phyloP scores from a whole-genome alignment of 805 yeast species.

The Metschnikowia chrysomelidarum region DNA sequence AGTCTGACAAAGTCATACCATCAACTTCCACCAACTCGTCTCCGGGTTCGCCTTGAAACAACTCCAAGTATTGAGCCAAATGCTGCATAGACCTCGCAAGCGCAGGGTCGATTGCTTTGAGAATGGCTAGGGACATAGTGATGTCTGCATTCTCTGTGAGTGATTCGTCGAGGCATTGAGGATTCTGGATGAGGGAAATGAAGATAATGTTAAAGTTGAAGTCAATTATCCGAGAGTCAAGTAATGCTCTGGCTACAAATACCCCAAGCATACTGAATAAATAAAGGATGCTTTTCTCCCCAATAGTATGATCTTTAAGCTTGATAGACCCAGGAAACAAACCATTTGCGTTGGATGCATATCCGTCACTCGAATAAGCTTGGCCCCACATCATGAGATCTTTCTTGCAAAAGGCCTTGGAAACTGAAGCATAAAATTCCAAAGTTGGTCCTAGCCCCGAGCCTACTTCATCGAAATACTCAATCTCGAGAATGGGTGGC shows the following conservation, averaged over 20 bases:
- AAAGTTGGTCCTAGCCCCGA: constrained; percentile 95
- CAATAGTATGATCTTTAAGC: constrained; percentile 28
- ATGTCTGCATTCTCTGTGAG: constrained; percentile 2
- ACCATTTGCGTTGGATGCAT: constrained; percentile 47
- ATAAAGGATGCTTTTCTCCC: constrained; percentile 39
- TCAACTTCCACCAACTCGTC: constrained; percentile 24
- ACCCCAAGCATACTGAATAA: constrained; percentile 71
- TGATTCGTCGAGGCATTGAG: constrained; percentile 2
- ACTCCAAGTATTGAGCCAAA: constrained; percentile 43
- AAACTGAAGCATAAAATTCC: constrained; percentile 83
- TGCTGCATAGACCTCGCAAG: constrained; percentile 58
- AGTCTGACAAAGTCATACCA: constrained; percentile 46
- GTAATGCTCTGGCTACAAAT: constrained; percentile 79
- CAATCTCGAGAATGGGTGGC: constrained; percentile 84
- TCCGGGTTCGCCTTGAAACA: constrained; percentile 13
- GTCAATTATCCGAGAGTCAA: constrained; percentile 88
- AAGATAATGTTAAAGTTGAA: constrained; percentile 72
- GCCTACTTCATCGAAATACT: constrained; percentile 89
- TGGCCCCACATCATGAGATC: constrained; percentile 68
- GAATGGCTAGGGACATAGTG: constrained; percentile 13
- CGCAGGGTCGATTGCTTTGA: constrained; percentile 54
- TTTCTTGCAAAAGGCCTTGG: constrained; percentile 65
- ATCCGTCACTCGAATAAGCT: constrained; percentile 30
- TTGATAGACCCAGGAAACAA: constrained; percentile 72
- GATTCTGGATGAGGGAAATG: constrained; percentile 53